Conservation (phyloP, 2,329 filamentous ascomycete species). For the Aspergillus phoenicis region DNA sequence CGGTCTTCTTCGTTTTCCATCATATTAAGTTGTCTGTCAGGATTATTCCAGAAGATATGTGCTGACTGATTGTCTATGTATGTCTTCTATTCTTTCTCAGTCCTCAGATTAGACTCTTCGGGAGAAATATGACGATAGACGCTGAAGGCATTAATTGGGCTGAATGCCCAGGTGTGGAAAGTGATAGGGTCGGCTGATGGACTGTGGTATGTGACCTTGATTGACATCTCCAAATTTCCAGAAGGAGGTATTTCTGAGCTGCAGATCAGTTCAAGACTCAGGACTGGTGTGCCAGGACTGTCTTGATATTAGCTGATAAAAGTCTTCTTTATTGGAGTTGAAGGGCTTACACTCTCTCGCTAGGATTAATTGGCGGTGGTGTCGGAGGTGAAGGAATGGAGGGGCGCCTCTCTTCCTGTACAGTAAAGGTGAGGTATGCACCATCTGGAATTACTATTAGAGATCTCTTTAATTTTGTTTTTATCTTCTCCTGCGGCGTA, state of each 20-base stretch:
- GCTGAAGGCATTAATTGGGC: neutral
- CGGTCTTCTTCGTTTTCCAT: neutral
- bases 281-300: slow-evolving; percentile 3
- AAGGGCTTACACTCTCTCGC: slow-evolving; percentile 1
- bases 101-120: slow-evolving; percentile 3
- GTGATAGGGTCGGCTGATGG: slow-evolving; percentile 6
- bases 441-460: slow-evolving; percentile 3
- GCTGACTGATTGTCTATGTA: too few relatives aligned
- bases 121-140: slow-evolving; percentile 5
- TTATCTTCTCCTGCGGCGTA: neutral
- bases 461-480: neutral
- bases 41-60: slow-evolving; percentile 6
- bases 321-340: neutral
- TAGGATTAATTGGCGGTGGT: slow-evolving; percentile 3
- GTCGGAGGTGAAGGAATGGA: neutral
- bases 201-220: slow-evolving; percentile 8
- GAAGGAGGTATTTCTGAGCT: neutral
- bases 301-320: neutral
- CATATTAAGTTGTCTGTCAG: neutral
- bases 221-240: neutral
- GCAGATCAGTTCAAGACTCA: neutral
- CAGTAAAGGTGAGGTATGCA: neutral
- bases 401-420: neutral
- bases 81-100: slow-evolving; percentile 10
- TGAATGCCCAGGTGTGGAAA: slow-evolving; percentile 8